Evolutionary conservation across 768 basidiomycete species (phyloP), one percentile per base, ranked within the genome.

Genomic region (Hemileccinum impolitum): DNA sequence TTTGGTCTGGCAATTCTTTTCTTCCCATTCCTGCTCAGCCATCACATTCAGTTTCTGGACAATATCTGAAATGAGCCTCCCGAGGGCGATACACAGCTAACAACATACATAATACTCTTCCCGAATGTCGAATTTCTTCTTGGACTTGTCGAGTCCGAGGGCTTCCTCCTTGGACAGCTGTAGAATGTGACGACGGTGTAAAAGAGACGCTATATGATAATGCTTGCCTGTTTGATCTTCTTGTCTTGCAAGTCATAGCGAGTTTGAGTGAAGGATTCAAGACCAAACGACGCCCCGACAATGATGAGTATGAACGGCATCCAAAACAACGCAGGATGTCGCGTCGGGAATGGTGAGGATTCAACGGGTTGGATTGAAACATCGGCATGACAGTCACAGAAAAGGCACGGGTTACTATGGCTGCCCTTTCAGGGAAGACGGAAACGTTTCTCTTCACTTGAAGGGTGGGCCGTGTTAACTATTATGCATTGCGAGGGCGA

Each of bases 101-200:
- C 15, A 2, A 17, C 92, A 70, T 70, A 96, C 94, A 63, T 86
- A 97, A 68, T 98, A 99, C 63, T 96, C 94, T 65, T 97, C 95
- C 46, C 91, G 75, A 15, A 96, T 88, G 68, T 98, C 94, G 50
- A 96, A 84, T 72, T 82, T 87, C 71, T 85, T 87, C 69, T 85
- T 76, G 47, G 72, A 72, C 63, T 76, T 80, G 53, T 84, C 76
- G 59, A 94, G 72, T 10, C 82, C 78, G 18, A 94, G 74, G 53
- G 90, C 86, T 56, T 94, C 82, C 63, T 93, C 85, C 53, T 82
- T 84, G 34, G 81, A 78, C 31, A 96, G 68, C 91, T 83, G 43
- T 17, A 23, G 36, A 21, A 25, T 0, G 35, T 42, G 30, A 47
- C 41, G 26, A 42, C 30, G 18, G 25, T 14, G 10, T 10, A 13